phyloP scores from a whole-genome alignment of 306 rosid genomes.

The Arachis hypogaea region DNA sequence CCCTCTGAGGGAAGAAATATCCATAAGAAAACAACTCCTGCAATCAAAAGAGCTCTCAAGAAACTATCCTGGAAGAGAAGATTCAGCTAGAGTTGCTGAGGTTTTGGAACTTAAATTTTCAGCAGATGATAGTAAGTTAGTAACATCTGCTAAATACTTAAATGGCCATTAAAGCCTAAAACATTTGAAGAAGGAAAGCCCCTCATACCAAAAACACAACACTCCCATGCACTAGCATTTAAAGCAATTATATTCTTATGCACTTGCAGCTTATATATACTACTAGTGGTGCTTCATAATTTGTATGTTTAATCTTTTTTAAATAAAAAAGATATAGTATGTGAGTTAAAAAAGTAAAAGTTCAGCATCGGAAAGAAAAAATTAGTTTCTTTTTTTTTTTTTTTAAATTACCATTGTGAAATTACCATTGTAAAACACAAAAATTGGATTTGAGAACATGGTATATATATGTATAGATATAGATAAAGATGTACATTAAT shows the following conservation, averaged over 20 bases:
- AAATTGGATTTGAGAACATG: too few relatives aligned
- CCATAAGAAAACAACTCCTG: slow-evolving; percentile 53
- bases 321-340: too few relatives aligned
- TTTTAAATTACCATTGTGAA: too few relatives aligned
- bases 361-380: too few relatives aligned
- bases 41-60: slow-evolving; percentile 33
- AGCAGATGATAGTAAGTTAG: neutral
- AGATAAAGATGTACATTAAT: neutral
- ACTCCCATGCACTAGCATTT: neutral
- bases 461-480: too few relatives aligned
- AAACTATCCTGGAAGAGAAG: slow-evolving; percentile 40
- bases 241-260: neutral
- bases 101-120: neutral
- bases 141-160: neutral
- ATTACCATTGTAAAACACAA: too few relatives aligned
- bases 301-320: too few relatives aligned
- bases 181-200: neutral
- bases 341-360: too few relatives aligned
- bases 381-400: too few relatives aligned
- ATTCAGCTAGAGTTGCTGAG: slow-evolving; percentile 18
- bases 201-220: neutral
- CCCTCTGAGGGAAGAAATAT: slow-evolving; percentile 55
- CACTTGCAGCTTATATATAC: neutral
- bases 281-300: neutral
- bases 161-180: neutral